Evolutionary conservation across 139 green algal genomes (phyloP).

Genomic region (Nannochloris sp.): DNA sequence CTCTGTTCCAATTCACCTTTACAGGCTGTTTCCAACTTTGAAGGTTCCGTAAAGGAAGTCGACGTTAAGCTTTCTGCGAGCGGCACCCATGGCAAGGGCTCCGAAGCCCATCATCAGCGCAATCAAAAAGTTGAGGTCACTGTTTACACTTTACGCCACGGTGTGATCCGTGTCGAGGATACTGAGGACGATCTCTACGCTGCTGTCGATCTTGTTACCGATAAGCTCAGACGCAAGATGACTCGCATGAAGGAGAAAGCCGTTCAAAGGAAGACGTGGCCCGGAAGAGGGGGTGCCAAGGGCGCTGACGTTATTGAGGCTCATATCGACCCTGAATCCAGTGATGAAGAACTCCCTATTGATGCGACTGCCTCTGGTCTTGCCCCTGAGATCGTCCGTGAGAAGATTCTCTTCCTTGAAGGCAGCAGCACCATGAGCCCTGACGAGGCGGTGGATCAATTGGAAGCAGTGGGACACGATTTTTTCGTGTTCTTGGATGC

Average conservation of each 20-base stretch:
- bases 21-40: slow-evolving; percentile 39
- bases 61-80: slow-evolving; percentile 57
- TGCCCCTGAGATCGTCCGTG: slow-evolving; percentile 13
- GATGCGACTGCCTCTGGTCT: not conserved
- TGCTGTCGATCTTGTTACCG: slow-evolving; percentile 64
- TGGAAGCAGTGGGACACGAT: slow-evolving; percentile 33
- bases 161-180: slow-evolving; percentile 69
- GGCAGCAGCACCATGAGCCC: slow-evolving; percentile 1
- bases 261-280: slow-evolving; percentile 29
- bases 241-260: slow-evolving; percentile 25
- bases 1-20: not conserved
- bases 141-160: slow-evolving; percentile 59
- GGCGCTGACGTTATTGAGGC: slow-evolving; percentile 12
- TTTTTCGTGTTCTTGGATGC: slow-evolving; percentile 26
- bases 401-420: slow-evolving; percentile 6
- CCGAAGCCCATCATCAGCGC: slow-evolving; percentile 36
- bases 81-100: slow-evolving; percentile 47
- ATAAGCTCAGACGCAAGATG: slow-evolving; percentile 51
- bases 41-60: slow-evolving; percentile 47
- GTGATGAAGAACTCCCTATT: not conserved
- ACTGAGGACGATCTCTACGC: slow-evolving; percentile 59
- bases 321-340: not conserved
- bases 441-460: slow-evolving; percentile 9
- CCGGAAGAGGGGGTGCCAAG: slow-evolving; percentile 27
- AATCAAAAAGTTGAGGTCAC: slow-evolving; percentile 72